These are phyloP conservation scores for Aspergillus costaricaensis DNA, from an alignment of 2,329 filamentous ascomycete species.

Conservation along the genomic window DNA sequence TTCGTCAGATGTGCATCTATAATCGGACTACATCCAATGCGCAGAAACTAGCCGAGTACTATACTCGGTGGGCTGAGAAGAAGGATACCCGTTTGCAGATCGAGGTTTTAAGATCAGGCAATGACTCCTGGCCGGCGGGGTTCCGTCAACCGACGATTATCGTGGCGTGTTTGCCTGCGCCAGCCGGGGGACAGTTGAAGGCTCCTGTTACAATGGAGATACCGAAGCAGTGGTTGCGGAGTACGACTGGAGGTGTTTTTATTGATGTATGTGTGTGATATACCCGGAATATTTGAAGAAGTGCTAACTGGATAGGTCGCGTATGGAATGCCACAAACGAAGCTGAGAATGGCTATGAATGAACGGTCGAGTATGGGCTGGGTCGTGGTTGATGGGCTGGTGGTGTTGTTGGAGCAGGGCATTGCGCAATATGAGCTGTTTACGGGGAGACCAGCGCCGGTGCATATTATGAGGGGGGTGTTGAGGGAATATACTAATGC, in stretches of 20 bases:
- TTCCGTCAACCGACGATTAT: constrained; percentile 25
- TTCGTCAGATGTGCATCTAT: constrained; percentile 29
- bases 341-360: constrained; percentile 19
- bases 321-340: constrained; percentile 21
- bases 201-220: constrained; percentile 3
- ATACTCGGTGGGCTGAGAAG: constrained; percentile 6
- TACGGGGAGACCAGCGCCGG: constrained; percentile 24
- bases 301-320: constrained; percentile 12
- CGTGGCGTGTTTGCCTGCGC: constrained; percentile 2
- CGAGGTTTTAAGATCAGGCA: constrained; percentile 16
- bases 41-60: constrained; percentile 22
- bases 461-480: constrained; percentile 23
- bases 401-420: constrained; percentile 26
- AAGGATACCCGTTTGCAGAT: not conserved
- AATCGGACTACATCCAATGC: constrained; percentile 28
- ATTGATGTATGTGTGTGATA: constrained; percentile 22
- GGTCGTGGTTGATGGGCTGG: constrained; percentile 26
- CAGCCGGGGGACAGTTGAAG: not conserved
- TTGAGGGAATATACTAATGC: not conserved
- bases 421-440: constrained; percentile 30
- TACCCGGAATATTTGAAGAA: not conserved
- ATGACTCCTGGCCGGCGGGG: constrained; percentile 22
- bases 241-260: constrained; percentile 26
- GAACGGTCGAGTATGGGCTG: constrained; percentile 20
- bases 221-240: constrained; percentile 25